Evolutionary conservation across 2,329 filamentous ascomycete species (phyloP), one percentile per base, ranked within the genome.

Genomic region (Fusarium nisikadoi): DNA sequence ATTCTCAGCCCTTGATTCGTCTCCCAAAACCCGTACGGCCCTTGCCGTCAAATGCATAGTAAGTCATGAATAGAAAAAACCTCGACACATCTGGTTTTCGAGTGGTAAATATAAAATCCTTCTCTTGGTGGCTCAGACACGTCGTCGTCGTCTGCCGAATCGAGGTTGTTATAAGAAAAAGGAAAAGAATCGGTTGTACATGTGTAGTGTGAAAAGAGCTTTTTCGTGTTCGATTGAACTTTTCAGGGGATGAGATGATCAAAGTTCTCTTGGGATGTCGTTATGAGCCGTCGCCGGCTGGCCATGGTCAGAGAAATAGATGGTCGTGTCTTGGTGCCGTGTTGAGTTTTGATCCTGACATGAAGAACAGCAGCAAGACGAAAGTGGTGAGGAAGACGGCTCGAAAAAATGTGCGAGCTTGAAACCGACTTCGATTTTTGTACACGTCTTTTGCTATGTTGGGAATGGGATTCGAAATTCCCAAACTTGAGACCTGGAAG

Each of bases 1-100:
- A 75, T 64, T 80, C 82, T 88, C 86, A 88, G 86, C 86, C 84
- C 86, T 88, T 88, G 86, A 88, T 84, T 65, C 76, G 81, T 83
- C 84, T 81, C 81, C 80, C 52, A 62, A 72, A 74, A 57, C 70
- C 76, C 73, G 52, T 79, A 71, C 79, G 73, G 65, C 62, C 50
- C 33, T 36, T 68, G 62, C 76, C 67, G 56, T 68, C 46, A 77
- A 77, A 78, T 77, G 73, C 75, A 77, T 67, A 66, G 53, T 67
- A 64, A 65, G 62, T 63, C 66, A 42, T 76, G 58, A 62, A 71
- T 68, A 39, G 36, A 31, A 64, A 43, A 43, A 63, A 53, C 49
- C 70, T 70, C 52, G 43, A 70, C 49, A 62, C 68, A 64, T 57
- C 50, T 62, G 50, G 52, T 46, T 56, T 60, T 41, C 23, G 29